phyloP scores from a whole-genome alignment of 768 basidiomycete species.

The Lentinus tigrinus region DNA sequence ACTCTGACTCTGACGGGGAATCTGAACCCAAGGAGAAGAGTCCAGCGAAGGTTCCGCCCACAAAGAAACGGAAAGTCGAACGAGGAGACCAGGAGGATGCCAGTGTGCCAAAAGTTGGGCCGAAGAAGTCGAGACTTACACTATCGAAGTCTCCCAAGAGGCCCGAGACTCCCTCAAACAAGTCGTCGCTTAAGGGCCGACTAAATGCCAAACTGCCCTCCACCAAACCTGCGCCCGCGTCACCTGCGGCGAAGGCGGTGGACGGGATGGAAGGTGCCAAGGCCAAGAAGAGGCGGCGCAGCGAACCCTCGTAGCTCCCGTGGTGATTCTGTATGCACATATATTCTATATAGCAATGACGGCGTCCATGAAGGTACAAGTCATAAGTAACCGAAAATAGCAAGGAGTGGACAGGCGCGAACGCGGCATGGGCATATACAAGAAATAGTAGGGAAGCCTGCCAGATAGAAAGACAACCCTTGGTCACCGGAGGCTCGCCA shows the following conservation, averaged over 20 bases:
- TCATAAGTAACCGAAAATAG: constrained; percentile 10
- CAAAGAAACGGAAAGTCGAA: constrained; percentile 25
- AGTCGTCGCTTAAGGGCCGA: neutral
- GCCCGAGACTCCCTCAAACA: neutral
- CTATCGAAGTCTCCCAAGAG: neutral
- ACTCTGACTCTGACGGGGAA: neutral
- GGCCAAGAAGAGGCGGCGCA: constrained; percentile 7
- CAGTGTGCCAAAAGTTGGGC: constrained; percentile 1
- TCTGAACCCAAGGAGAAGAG: neutral
- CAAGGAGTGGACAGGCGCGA: constrained; percentile 7
- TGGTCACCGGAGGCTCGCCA: constrained; percentile 52
- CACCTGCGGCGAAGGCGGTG: neutral
- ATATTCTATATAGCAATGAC: constrained; percentile 14
- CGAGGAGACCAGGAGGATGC: neutral
- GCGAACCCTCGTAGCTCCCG: neutral
- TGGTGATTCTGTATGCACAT: neutral
- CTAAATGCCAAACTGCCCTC: neutral
- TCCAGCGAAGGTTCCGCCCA: neutral
- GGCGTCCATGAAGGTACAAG: constrained; percentile 17
- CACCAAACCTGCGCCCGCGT: neutral
- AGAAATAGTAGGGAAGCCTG: neutral
- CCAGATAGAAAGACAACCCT: neutral
- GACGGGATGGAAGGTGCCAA: neutral
- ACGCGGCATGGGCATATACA: neutral
- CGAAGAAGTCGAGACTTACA: constrained; percentile 23